Evolutionary conservation across 805 yeast genomes (phyloP).

Genomic region (Tetrapisispora taiwanensis): DNA sequence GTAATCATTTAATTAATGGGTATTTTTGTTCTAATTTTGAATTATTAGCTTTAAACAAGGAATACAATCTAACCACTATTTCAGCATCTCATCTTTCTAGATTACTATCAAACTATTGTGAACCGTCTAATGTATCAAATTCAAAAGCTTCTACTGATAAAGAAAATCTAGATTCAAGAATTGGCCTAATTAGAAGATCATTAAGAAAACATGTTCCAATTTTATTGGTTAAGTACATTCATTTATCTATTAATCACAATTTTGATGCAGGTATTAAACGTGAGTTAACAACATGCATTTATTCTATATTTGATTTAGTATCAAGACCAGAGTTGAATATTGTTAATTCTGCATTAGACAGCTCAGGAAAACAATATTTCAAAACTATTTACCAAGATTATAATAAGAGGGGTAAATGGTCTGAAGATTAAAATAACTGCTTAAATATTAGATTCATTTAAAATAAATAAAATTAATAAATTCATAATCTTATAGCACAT

Average conservation of each 20-base stretch:
- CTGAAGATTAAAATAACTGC: conserved; percentile 33
- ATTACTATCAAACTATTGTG: conserved; percentile 58
- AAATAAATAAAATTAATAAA: no score
- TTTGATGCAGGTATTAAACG: conserved; percentile 40
- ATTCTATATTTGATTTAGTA: conserved; percentile 55
- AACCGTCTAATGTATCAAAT: conserved; percentile 37
- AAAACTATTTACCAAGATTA: conserved; percentile 62
- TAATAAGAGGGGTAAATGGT: conserved; percentile 75
- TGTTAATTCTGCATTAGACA: conserved; percentile 56
- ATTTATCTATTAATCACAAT: conserved; percentile 40
- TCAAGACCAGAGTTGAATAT: conserved; percentile 56
- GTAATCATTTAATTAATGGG: conserved; percentile 57
- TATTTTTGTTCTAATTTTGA: conserved; percentile 43
- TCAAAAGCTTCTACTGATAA: conserved; percentile 21
- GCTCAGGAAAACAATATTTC: conserved; percentile 58
- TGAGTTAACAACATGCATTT: conserved; percentile 46
- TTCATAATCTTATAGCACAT: no score
- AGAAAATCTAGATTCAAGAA: conserved; percentile 41
- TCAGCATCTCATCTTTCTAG: conserved; percentile 47
- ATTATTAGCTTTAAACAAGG: conserved; percentile 29
- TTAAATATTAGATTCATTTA: background rate
- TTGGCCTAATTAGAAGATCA: conserved; percentile 45
- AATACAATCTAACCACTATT: conserved; percentile 15
- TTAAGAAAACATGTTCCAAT: conserved; percentile 56
- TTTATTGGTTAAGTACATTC: conserved; percentile 49